A percentile compares a stretch with the other conserved stretches of the same genome.
These are phyloP conservation scores for Elsinoe necatrix DNA, from an alignment of 2,329 filamentous ascomycete species.

Conservation along the genomic window DNA sequence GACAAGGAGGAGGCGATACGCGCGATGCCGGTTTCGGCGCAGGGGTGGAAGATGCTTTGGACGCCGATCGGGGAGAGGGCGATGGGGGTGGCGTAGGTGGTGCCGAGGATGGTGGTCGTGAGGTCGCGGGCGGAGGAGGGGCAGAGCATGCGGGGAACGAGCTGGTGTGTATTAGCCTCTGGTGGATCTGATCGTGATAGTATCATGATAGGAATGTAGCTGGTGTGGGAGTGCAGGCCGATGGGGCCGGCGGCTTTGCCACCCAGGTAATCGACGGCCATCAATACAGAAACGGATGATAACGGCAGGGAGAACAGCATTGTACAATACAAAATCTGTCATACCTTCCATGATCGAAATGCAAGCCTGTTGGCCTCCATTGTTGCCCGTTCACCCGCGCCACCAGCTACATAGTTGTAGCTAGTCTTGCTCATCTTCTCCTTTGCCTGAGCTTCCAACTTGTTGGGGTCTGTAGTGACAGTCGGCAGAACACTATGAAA, in stretches of 20 bases:
- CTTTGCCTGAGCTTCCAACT: slow-evolving; percentile 48
- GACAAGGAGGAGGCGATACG: slow-evolving; percentile 51
- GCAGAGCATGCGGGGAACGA: slow-evolving; percentile 13
- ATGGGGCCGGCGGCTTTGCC: too few relatives aligned
- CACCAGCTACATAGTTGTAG: slow-evolving; percentile 55
- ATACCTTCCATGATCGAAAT: slow-evolving; percentile 45
- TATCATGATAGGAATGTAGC: too few relatives aligned
- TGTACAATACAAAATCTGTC: background rate
- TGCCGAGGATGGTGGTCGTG: slow-evolving; percentile 20
- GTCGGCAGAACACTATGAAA: slow-evolving; percentile 40
- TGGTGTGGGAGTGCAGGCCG: too few relatives aligned
- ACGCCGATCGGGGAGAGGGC: slow-evolving; percentile 63
- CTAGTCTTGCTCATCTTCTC: slow-evolving; percentile 40
- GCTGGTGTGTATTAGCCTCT: background rate
- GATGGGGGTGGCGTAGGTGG: slow-evolving; percentile 36
- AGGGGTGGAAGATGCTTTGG: slow-evolving; percentile 57
- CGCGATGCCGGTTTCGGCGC: slow-evolving; percentile 57
- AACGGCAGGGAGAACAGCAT: too few relatives aligned
- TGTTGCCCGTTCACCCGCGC: slow-evolving; percentile 53
- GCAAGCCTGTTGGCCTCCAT: slow-evolving; percentile 52
- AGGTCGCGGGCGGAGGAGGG: slow-evolving; percentile 16
- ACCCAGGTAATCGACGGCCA: too few relatives aligned
- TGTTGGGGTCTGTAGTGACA: slow-evolving; percentile 52
- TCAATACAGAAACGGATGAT: too few relatives aligned
- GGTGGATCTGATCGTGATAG: too few relatives aligned